Evolutionary conservation across 1,139 yeast genomes (phyloP).

Genomic region (Sugiyamaella grinbergsii): DNA sequence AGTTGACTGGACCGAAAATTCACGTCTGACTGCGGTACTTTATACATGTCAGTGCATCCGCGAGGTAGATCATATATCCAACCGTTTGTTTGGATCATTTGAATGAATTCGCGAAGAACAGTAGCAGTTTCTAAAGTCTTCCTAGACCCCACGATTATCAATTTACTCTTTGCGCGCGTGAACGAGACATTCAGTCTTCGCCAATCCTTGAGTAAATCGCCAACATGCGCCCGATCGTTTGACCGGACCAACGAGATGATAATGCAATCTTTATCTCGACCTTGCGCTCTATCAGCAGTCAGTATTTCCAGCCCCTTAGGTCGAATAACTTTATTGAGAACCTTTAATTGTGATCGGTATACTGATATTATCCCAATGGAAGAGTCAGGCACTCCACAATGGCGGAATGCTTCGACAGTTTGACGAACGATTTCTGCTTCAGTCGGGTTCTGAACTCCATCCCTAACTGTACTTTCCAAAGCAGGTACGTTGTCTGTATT

Average conservation of each 20-base stretch:
- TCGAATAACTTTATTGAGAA: conserved; percentile 2
- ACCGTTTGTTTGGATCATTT: conserved; percentile 55
- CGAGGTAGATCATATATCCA: conserved; percentile 67
- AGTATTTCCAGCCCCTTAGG: conserved; percentile 63
- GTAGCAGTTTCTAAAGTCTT: conserved; percentile 59
- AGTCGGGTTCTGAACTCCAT: conserved; percentile 66
- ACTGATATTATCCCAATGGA: conserved; percentile 86
- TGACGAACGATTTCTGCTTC: conserved; percentile 71
- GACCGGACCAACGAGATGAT: conserved; percentile 86
- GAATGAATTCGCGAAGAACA: conserved; percentile 63
- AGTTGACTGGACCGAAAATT: not conserved
- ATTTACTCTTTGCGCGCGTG: conserved; percentile 84
- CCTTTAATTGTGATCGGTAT: conserved; percentile 72
- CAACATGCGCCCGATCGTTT: conserved; percentile 65
- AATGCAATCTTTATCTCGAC: conserved; percentile 90
- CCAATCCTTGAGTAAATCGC: conserved; percentile 84
- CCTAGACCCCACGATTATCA: conserved; percentile 78
- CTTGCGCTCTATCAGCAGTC: conserved; percentile 96
- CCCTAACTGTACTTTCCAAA: conserved; percentile 59
- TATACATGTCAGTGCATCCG: conserved; percentile 48
- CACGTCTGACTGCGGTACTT: conserved; percentile 20
- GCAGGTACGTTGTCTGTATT: conserved; percentile 74
- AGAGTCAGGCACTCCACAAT: conserved; percentile 60
- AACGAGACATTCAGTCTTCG: conserved; percentile 91
- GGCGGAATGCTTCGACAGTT: conserved; percentile 59